Base-by-base conservation (phyloP, 1,284 basidiomycete genomes). In the Takashimella tepidaria region DNA sequence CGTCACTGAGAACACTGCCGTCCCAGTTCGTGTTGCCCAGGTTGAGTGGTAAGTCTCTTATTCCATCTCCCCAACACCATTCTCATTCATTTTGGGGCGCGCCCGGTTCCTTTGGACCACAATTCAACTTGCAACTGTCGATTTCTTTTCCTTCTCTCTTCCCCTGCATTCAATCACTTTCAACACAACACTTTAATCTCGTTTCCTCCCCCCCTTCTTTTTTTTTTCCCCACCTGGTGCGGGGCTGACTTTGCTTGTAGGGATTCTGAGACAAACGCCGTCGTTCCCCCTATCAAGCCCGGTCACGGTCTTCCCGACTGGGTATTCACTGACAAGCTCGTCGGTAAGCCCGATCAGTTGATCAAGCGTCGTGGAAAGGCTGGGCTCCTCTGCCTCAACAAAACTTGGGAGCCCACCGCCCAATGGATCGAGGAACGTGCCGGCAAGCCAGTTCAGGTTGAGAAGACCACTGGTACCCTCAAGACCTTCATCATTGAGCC, bases 281-380 rank as follows among this genome's bases (percentile, higher is more conserved):
- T 96, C 80, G 89, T 88, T 41, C 76, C 76, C 45, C 68, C 71
- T 49, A 73, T 77, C 64, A 64, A 71, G 61, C 83, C 90, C 53
- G 87, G 87, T 61, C 80, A 78, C 49, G 80, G 84, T 68, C 81
- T 92, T 57, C 88, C 88, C 45, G 76, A 81, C 60, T 91, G 93
- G 93, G 89, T 98, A 53, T 86, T 86, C 79, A 82, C 79, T 69
- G 70, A 85, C 66, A 91, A 92, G 81, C 88, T 93, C 72, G 90
- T 95, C 69, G 88, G 85, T 24, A 92, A 95, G 78, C 89, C 89
- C 48, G 96, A 98, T 80, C 93, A 98, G 80, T 87, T 98, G 76
- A 98, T 98, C 84, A 98, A 98, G 82, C 89, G 95, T 68, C 88
- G 96, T 66, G 96, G 96, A 68, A 98, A 98, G 84, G 92, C 92